Percentiles rank a stretch among this genome's conserved stretches.
Evolutionary conservation across 2,329 filamentous ascomycete genomes (phyloP).

Genomic region (Ascochyta lentis): DNA sequence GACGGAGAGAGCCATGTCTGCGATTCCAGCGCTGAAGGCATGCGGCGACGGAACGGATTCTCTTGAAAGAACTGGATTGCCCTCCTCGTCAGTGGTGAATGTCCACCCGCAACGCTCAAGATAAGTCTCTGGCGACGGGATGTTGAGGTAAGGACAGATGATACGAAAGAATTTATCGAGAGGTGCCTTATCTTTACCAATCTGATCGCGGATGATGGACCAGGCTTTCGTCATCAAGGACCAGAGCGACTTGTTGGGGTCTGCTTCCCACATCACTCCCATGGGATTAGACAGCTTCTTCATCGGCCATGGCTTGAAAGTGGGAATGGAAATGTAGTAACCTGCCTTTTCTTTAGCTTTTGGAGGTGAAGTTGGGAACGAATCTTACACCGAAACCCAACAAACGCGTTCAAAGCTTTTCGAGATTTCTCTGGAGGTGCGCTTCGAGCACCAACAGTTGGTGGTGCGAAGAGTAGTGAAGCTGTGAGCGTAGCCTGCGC

Average conservation of each 20-base stretch:
- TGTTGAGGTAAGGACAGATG: conserved; percentile 55
- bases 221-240: conserved; percentile 62
- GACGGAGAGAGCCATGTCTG: conserved; percentile 40
- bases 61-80: conserved; percentile 24
- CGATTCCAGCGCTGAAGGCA: conserved; percentile 23
- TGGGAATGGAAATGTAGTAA: conserved; percentile 54
- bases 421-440: conserved; percentile 21
- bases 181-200: conserved; percentile 56
- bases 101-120: conserved; percentile 57
- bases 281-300: conserved; percentile 61
- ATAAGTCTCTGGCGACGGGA: conserved; percentile 56
- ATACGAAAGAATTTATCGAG: conserved; percentile 57
- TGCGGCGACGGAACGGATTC: conserved; percentile 18
- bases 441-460: neutral
- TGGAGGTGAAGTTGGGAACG: neutral
- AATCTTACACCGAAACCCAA: conserved; percentile 45
- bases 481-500: conserved; percentile 25
- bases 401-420: conserved; percentile 47
- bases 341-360: conserved; percentile 48
- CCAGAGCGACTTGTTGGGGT: conserved; percentile 61
- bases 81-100: conserved; percentile 42
- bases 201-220: conserved; percentile 60
- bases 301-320: conserved; percentile 57
- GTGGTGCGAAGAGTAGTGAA: conserved; percentile 13
- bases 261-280: conserved; percentile 58